A percentile compares a stretch with the other conserved stretches of the same genome.
These are phyloP conservation scores for Niebla homalea DNA, from an alignment of 495 filamentous ascomycete species.

Conservation along the genomic window DNA sequence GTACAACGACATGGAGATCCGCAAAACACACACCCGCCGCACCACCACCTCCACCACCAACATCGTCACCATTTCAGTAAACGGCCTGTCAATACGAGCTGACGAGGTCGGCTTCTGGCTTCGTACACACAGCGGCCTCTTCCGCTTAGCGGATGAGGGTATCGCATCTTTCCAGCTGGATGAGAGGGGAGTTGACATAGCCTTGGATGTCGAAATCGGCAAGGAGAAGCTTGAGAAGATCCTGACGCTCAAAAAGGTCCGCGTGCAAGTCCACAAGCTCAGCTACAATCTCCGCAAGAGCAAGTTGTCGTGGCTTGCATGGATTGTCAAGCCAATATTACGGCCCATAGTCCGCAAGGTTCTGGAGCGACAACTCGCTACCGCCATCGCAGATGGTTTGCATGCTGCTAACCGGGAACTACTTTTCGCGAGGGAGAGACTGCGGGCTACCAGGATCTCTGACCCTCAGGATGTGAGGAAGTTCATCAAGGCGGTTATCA, in stretches of 20 bases:
- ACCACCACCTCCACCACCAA: constrained; percentile 53
- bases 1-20: constrained; percentile 72
- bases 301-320: constrained; percentile 62
- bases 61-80: constrained; percentile 58
- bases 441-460: constrained; percentile 72
- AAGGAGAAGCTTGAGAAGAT: constrained; percentile 64
- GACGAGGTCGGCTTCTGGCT: constrained; percentile 76
- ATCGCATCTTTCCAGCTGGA: constrained; percentile 77
- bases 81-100: constrained; percentile 68
- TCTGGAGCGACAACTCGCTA: constrained; percentile 65
- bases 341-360: constrained; percentile 66
- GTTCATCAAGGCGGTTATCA: constrained; percentile 68
- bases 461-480: constrained; percentile 67
- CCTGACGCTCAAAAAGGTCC: constrained; percentile 59
- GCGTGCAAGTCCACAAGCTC: constrained; percentile 75
- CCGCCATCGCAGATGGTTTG: constrained; percentile 52
- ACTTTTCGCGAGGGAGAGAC: constrained; percentile 69
- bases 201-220: constrained; percentile 68
- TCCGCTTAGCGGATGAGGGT: constrained; percentile 63
- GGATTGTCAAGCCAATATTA: constrained; percentile 75
- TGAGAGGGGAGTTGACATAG: constrained; percentile 72
- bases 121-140: constrained; percentile 52
- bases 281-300: constrained; percentile 62
- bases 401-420: constrained; percentile 71
- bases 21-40: constrained; percentile 58